These are phyloP conservation scores for Colletotrichum shisoi DNA, from an alignment of 2,329 filamentous ascomycete species.

Conservation along the genomic window DNA sequence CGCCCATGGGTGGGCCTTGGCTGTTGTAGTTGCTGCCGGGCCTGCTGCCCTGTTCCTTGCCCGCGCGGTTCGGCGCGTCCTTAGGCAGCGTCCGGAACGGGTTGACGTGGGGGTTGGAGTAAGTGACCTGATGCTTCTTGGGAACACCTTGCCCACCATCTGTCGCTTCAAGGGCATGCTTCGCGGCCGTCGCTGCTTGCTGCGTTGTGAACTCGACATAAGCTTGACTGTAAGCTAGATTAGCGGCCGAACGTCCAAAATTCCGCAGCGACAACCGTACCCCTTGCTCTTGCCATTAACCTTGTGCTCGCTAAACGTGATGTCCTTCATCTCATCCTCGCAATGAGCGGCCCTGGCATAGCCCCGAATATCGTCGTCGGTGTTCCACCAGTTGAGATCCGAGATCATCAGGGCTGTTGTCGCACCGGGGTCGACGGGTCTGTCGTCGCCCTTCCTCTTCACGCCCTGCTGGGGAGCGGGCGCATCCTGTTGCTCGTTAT, in stretches of 20 bases:
- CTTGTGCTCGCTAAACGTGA: constrained; percentile 98
- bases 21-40: constrained; percentile 60
- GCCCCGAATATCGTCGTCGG: constrained; percentile 90
- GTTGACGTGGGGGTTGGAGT: constrained; percentile 79
- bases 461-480: constrained; percentile 59
- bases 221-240: constrained; percentile 63
- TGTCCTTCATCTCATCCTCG: constrained; percentile 86
- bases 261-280: constrained; percentile 58
- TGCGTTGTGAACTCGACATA: constrained; percentile 86
- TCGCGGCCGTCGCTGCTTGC: constrained; percentile 85
- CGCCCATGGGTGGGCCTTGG: constrained; percentile 53
- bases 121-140: constrained; percentile 77
- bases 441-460: constrained; percentile 68
- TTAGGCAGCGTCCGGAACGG: constrained; percentile 92
- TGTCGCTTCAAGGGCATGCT: constrained; percentile 78
- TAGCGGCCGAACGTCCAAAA: background rate
- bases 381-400: constrained; percentile 96
- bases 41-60: constrained; percentile 68
- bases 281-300: constrained; percentile 99
- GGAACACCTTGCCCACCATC: constrained; percentile 63
- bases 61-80: constrained; percentile 76
- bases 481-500: constrained; percentile 44
- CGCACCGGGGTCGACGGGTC: constrained; percentile 66
- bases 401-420: constrained; percentile 82
- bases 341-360: constrained; percentile 82